These are phyloP conservation scores for Eremochloa ophiuroides DNA, from an alignment of 176 grass and related monocot genomes.

Conservation along the genomic window DNA sequence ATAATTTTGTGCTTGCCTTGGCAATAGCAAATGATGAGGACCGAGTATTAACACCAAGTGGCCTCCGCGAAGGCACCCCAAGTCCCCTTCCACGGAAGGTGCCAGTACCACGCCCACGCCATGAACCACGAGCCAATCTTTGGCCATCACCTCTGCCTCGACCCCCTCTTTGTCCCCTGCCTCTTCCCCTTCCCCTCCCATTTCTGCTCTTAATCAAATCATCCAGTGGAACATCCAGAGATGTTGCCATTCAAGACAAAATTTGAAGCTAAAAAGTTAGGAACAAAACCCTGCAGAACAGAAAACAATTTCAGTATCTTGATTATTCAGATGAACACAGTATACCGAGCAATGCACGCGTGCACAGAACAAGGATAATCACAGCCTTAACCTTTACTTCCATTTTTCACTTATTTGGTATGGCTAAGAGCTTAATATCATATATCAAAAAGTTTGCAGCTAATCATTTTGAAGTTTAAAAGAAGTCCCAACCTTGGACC, in stretches of 20 bases:
- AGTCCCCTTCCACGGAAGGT: slow-evolving; percentile 71
- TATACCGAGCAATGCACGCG: not conserved
- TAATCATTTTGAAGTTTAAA: not conserved
- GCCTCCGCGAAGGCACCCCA: slow-evolving; percentile 57
- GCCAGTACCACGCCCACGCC: slow-evolving; percentile 56
- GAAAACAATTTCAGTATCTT: slow-evolving; percentile 8
- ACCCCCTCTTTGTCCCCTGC: slow-evolving; percentile 46
- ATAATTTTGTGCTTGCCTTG: slow-evolving; percentile 91
- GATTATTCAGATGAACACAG: not conserved
- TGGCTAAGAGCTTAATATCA: not conserved
- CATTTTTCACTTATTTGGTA: not conserved
- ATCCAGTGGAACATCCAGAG: slow-evolving; percentile 77
- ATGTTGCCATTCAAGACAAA: slow-evolving; percentile 47
- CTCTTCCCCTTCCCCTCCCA: slow-evolving; percentile 61
- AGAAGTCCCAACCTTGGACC: not conserved
- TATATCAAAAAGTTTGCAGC: not conserved
- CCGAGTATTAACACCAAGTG: slow-evolving; percentile 81
- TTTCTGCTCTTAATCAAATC: slow-evolving; percentile 84
- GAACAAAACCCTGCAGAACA: slow-evolving; percentile 28
- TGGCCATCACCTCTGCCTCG: slow-evolving; percentile 44
- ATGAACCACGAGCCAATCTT: slow-evolving; percentile 47
- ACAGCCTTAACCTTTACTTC: not conserved
- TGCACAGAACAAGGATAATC: not conserved
- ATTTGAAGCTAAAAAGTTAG: not conserved
- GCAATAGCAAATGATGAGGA: slow-evolving; percentile 69